phyloP scores from a whole-genome alignment of 2,329 filamentous ascomycete species.

The Fusarium nygamai region DNA sequence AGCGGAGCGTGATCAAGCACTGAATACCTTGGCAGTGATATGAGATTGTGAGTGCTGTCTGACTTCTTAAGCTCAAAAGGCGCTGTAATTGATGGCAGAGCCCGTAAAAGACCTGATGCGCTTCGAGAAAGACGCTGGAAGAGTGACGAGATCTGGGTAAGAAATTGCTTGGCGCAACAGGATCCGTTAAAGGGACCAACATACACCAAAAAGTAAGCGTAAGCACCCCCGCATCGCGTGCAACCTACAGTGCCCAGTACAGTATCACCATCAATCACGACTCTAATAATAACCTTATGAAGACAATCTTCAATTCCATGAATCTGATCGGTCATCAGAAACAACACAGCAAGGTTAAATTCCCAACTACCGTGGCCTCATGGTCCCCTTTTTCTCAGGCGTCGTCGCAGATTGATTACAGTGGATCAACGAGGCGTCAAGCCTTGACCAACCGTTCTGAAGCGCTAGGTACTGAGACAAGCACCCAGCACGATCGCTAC shows the following conservation, averaged over 20 bases:
- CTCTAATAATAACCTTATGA: neutral
- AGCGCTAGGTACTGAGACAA: constrained; percentile 18
- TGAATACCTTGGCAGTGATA: neutral
- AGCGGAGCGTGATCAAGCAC: neutral
- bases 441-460: constrained; percentile 15
- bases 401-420: constrained; percentile 10
- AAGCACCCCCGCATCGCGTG: constrained; percentile 10
- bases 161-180: constrained; percentile 11
- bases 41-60: no score
- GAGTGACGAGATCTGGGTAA: neutral
- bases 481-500: neutral
- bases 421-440: constrained; percentile 26
- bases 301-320: neutral
- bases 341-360: neutral
- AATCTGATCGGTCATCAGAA: neutral
- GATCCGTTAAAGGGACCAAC: constrained; percentile 15
- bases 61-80: accelerated
- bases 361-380: constrained; percentile 4
- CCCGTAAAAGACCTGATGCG: neutral
- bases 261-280: neutral
- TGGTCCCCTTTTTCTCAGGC: constrained; percentile 2
- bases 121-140: neutral
- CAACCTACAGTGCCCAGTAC: neutral
- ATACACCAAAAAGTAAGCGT: neutral
- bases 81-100: neutral